Evolutionary conservation across 169 alveolate species (phyloP), one percentile per base, ranked within the genome.

Genomic region (Blepharisma undulans): DNA sequence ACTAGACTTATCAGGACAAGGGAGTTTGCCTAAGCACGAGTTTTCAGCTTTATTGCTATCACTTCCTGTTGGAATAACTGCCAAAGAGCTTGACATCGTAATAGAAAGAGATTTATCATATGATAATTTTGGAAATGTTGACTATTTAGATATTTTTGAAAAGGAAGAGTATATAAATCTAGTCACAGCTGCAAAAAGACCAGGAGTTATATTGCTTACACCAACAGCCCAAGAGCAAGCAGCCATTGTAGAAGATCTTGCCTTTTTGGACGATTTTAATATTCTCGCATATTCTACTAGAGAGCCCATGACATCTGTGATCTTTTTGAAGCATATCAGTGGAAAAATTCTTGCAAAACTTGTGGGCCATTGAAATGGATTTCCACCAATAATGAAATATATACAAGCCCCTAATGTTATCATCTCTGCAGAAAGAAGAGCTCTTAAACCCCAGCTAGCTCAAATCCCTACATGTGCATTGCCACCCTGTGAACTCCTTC

Each of bases 401-500:
- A 72, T 86, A 19, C 48, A n/a, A 32, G n/a, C 27, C 1, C 66
- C 91, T 66, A 86, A 86, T 72, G 48, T 6, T 0, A 21, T 86
- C 10, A 21, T 86, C 14, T 61, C 84, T 66, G 91, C 36, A 7
- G 91, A 86, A 72, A 60, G 84, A 66, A 60, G 91, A 32, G 91
- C 22, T 0, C 27, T 19, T 25, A 86, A 71, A 30, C 36, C 91
- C 16, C 72, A 71, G 21, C 29, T 32, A 10, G 61, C 29, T 12
- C 61, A 30, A 14, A 16, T 22, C 21, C 91, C 80, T 22, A 19
- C 84, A 21, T 32, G 78, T 36, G 27, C 74, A 61, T 60, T 71
- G 72, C 91, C 91, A 4, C 90, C 90, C n/a, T 71, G 91, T 76
- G 94, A 93, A 60, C 76, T 93, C 19, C 29, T 93, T 22, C 48